These are phyloP conservation scores for Aspergillus nomiae DNA, from an alignment of 2,329 filamentous ascomycete genomes.

Conservation along the genomic window DNA sequence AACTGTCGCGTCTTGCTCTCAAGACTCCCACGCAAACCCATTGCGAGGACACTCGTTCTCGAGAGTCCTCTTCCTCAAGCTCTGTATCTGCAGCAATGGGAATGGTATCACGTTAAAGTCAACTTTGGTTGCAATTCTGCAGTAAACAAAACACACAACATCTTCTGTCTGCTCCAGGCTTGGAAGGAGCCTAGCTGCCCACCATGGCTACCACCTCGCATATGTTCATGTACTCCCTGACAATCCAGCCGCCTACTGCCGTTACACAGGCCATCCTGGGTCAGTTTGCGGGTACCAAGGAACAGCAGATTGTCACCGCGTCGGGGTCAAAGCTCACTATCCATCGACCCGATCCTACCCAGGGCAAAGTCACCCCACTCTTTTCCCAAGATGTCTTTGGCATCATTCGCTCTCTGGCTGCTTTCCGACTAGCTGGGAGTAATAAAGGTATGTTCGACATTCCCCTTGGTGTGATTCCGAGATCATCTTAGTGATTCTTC, in stretches of 20 bases:
- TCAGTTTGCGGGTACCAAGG: slow-evolving; percentile 93
- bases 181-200: slow-evolving; percentile 33
- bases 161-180: slow-evolving; percentile 12
- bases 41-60: slow-evolving; percentile 26
- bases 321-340: slow-evolving; percentile 88
- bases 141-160: slow-evolving; percentile 20
- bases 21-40: slow-evolving; percentile 3
- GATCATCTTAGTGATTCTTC: slow-evolving; percentile 71
- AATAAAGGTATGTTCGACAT: slow-evolving; percentile 76
- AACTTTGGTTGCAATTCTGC: slow-evolving; percentile 31
- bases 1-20: slow-evolving; percentile 8
- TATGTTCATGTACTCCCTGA: slow-evolving; percentile 98
- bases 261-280: slow-evolving; percentile 89
- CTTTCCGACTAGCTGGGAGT: slow-evolving; percentile 90
- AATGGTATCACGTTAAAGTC: slow-evolving; percentile 32
- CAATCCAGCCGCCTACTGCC: slow-evolving; percentile 87
- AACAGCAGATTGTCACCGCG: slow-evolving; percentile 95
- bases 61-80: slow-evolving; percentile 28
- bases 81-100: slow-evolving; percentile 37
- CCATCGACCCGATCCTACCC: slow-evolving; percentile 79
- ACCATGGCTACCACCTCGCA: slow-evolving; percentile 95
- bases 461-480: slow-evolving; percentile 29
- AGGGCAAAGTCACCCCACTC: slow-evolving; percentile 82
- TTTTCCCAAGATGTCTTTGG: slow-evolving; percentile 94
- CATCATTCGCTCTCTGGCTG: slow-evolving; percentile 85